Evolutionary conservation across 2,329 filamentous ascomycete genomes (phyloP).

Genomic region (Cordyceps cateniannulata): DNA sequence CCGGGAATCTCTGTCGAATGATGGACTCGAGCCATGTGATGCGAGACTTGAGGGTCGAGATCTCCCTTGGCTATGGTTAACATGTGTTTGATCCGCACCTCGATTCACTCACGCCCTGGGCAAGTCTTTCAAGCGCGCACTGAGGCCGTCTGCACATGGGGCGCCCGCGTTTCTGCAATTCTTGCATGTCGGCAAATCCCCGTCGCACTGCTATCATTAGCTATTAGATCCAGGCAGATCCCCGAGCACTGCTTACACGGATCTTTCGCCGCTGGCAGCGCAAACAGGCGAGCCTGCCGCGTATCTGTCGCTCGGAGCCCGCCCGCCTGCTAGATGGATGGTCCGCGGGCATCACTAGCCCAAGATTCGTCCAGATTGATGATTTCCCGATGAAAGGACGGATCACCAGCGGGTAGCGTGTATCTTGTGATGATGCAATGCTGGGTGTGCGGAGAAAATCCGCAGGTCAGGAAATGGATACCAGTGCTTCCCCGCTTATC

Average conservation of each 20-base stretch:
- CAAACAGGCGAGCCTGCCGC: conserved; percentile 25
- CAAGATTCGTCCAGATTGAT: neutral
- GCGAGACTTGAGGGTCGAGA: conserved; percentile 32
- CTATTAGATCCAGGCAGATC: neutral
- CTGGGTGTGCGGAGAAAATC: neutral
- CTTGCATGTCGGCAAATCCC: conserved; percentile 34
- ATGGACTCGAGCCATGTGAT: conserved; percentile 42
- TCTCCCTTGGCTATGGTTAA: conserved; percentile 10
- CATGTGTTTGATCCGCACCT: neutral
- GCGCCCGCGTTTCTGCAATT: conserved; percentile 37
- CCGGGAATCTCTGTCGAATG: conserved; percentile 33
- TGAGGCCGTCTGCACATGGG: conserved; percentile 38
- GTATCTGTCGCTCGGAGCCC: conserved; percentile 20
- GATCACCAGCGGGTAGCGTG: neutral
- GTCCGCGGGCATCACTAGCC: neutral
- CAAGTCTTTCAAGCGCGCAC: conserved; percentile 30
- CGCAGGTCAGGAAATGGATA: neutral
- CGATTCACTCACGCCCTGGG: conserved; percentile 32
- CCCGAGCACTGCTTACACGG: conserved; percentile 26
- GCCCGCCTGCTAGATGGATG: conserved; percentile 7
- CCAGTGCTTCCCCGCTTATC: neutral
- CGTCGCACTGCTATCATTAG: conserved; percentile 34
- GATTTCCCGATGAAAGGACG: neutral
- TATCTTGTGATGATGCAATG: neutral
- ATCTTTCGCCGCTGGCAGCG: conserved; percentile 45